Percentiles rank a stretch among this genome's conserved stretches.
These are phyloP conservation scores for Plenodomus tracheiphilus DNA, from an alignment of 2,329 filamentous ascomycete genomes.

Conservation along the genomic window DNA sequence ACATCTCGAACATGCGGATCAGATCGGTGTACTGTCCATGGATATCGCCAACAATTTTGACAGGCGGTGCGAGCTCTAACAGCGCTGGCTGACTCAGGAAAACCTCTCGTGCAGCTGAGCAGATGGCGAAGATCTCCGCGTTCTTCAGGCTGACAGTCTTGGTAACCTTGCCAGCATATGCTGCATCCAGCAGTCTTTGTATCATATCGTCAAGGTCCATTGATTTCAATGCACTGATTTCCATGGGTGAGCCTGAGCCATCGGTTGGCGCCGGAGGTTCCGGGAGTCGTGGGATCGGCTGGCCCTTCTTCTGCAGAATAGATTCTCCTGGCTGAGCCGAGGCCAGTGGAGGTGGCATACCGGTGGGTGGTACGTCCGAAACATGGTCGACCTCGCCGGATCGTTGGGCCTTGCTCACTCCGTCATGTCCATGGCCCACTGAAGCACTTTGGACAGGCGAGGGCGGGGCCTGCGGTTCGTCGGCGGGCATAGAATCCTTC, in stretches of 20 bases:
- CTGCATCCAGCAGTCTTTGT: slow-evolving; percentile 87
- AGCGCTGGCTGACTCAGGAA: slow-evolving; percentile 91
- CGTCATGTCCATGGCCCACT: slow-evolving; percentile 72
- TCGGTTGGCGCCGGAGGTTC: slow-evolving; percentile 55
- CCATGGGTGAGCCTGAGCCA: slow-evolving; percentile 63
- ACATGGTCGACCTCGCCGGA: slow-evolving; percentile 93
- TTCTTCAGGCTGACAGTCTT: slow-evolving; percentile 98
- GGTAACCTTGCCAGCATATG: slow-evolving; percentile 94
- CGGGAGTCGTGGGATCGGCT: slow-evolving; percentile 65
- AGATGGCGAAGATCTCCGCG: slow-evolving; percentile 93
- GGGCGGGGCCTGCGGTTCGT: slow-evolving; percentile 63
- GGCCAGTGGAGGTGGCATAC: slow-evolving; percentile 57
- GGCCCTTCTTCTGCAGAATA: slow-evolving; percentile 82
- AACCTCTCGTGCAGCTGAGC: slow-evolving; percentile 82
- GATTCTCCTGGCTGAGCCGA: slow-evolving; percentile 79
- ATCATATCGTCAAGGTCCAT: slow-evolving; percentile 98
- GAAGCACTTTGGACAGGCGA: slow-evolving; percentile 82
- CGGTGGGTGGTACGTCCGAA: slow-evolving; percentile 83
- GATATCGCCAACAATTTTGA: slow-evolving; percentile 97
- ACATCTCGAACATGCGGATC: slow-evolving; percentile 98
- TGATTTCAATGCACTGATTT: slow-evolving; percentile 87
- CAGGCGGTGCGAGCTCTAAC: slow-evolving; percentile 87
- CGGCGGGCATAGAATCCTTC: slow-evolving; percentile 30
- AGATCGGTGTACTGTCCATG: slow-evolving; percentile 96
- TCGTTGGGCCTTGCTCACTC: slow-evolving; percentile 78